Evolutionary conservation across 495 filamentous ascomycete species (phyloP), one percentile per base, ranked within the genome.

Genomic region (Margaritispora aquatica): DNA sequence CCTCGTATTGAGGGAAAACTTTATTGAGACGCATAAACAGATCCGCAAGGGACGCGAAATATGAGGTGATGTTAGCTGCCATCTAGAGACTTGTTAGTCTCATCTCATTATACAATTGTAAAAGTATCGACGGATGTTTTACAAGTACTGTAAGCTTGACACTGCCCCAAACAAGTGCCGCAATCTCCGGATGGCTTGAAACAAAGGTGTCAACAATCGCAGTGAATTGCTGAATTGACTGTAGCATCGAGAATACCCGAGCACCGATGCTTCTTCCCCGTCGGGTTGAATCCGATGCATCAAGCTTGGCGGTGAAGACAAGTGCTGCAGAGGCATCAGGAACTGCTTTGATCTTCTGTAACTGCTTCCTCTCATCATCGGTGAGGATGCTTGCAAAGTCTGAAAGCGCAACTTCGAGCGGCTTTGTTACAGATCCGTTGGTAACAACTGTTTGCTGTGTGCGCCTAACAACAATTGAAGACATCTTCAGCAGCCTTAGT

Each of bases 141-240:
- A 62, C 59, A 31, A 62, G 54, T 54, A 74, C 48, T 19, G 72
- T 64, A 21, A 68, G 60, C 53, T 68, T 67, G 3, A 72, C 61
- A 19, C 66, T 69, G 19, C 73, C 73, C 73, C 73, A 75, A n/a
- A 75, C 60, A 19, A 74, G 64, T 38, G 70, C 73, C 1, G 71
- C 72, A 51, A 71, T 65, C 21, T 46, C 50, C 1, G 72, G 72
- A 59, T 70, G 54, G 1, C 69, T 70, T 55, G 67, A 69, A 26
- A 71, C 62, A 49, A 70, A 73, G 15, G 67, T 68, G n/a, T 68
- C 65, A 44, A 73, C 60, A 48, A 70, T 61, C n/a, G 55, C 48
- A 36, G 60, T 62, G 50, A 73, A 74, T 52, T 70, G 65, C 44
- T 69, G 70, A 15, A 64, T 64, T 47, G 65, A 67, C 26, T 68